These are phyloP conservation scores for Solanum clarkiae DNA, from an alignment of 257 asterid species.

Conservation along the genomic window DNA sequence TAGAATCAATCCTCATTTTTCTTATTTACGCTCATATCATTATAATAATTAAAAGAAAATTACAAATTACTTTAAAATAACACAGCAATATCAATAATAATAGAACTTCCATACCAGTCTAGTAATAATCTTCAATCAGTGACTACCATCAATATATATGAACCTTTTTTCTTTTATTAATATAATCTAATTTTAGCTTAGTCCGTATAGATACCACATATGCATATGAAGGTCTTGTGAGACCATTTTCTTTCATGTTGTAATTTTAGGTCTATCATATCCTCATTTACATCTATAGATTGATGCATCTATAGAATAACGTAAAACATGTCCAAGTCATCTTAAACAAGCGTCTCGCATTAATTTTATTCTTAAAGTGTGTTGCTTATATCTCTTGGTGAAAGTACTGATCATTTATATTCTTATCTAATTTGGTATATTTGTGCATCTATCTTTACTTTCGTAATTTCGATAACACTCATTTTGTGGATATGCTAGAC, in stretches of 20 bases:
- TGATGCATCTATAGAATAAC: neutral
- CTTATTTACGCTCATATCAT: neutral
- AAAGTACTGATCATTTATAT: too few relatives aligned
- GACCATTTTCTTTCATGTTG: neutral
- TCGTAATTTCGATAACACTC: neutral
- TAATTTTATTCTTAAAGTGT: neutral
- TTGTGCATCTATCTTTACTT: neutral
- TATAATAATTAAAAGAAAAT: neutral
- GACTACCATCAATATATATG: neutral
- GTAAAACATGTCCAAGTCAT: neutral
- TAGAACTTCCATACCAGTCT: neutral
- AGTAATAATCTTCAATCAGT: neutral
- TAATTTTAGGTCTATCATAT: too few relatives aligned
- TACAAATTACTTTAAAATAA: neutral
- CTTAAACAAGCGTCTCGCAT: neutral
- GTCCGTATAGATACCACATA: neutral
- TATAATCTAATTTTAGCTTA: neutral
- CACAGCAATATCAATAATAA: too few relatives aligned
- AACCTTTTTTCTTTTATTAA: neutral
- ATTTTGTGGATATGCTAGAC: neutral
- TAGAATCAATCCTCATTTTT: neutral
- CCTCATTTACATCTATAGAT: neutral
- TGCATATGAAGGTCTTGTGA: too few relatives aligned
- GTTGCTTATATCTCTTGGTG: neutral
- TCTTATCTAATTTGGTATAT: neutral